A percentile compares a stretch with the other conserved stretches of the same genome.
These are phyloP conservation scores for Coprinellus micaceus DNA, from an alignment of 768 basidiomycete genomes.

Conservation along the genomic window DNA sequence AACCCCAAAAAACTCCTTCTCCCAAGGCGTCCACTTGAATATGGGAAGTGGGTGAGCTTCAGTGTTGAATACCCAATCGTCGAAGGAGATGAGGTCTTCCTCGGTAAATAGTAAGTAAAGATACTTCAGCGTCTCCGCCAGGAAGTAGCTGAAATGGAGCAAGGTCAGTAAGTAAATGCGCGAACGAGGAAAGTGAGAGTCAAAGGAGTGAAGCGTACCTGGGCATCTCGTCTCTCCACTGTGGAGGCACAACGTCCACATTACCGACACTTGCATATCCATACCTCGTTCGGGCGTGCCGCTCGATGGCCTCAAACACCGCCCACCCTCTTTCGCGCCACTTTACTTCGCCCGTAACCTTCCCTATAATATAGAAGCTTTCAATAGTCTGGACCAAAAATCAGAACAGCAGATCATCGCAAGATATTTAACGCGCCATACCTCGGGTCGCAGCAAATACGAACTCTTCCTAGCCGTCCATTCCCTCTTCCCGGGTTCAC, in stretches of 20 bases:
- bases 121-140: slow-evolving; percentile 47
- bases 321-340: slow-evolving; percentile 75
- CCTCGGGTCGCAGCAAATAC: slow-evolving; percentile 69
- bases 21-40: slow-evolving; percentile 55
- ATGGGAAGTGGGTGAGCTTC: slow-evolving; percentile 72
- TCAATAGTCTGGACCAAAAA: slow-evolving; percentile 71
- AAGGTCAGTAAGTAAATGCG: background rate
- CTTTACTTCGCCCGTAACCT: slow-evolving; percentile 55
- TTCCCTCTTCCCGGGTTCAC: slow-evolving; percentile 38
- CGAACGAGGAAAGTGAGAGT: background rate
- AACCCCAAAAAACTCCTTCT: slow-evolving; percentile 44
- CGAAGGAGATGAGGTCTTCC: slow-evolving; percentile 45
- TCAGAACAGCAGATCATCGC: too few relatives aligned
- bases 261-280: slow-evolving; percentile 56
- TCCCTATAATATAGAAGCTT: slow-evolving; percentile 67
- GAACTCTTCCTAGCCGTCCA: slow-evolving; percentile 38
- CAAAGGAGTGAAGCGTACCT: slow-evolving; percentile 43
- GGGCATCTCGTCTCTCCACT: slow-evolving; percentile 60
- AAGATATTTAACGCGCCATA: too few relatives aligned
- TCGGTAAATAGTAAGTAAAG: slow-evolving; percentile 64
- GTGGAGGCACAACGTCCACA: slow-evolving; percentile 37
- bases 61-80: slow-evolving; percentile 61
- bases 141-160: slow-evolving; percentile 20
- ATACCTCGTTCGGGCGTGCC: slow-evolving; percentile 45
- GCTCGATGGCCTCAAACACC: slow-evolving; percentile 63